These are phyloP conservation scores for Fusarium tanahbumbuense DNA, from an alignment of 2,329 filamentous ascomycete species.

Conservation along the genomic window DNA sequence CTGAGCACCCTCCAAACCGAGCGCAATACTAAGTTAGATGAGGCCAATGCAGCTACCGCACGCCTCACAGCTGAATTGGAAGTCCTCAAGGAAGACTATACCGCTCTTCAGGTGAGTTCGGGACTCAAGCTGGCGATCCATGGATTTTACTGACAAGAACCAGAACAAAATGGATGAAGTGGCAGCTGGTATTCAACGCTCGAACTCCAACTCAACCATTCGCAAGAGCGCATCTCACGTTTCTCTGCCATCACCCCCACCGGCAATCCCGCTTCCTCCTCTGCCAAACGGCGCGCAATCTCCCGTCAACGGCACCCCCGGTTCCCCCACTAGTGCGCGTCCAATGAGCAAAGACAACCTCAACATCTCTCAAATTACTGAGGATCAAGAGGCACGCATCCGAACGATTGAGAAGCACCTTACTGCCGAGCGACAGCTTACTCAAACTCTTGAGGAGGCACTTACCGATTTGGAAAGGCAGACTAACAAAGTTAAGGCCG, in stretches of 20 bases:
- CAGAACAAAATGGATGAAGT: conserved; percentile 72
- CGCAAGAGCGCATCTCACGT: conserved; percentile 86
- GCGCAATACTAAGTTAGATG: conserved; percentile 79
- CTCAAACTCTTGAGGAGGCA: conserved; percentile 93
- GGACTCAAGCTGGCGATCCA: not conserved
- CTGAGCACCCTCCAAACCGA: conserved; percentile 84
- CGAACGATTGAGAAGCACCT: conserved; percentile 97
- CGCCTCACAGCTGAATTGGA: conserved; percentile 77
- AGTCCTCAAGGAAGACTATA: conserved; percentile 74
- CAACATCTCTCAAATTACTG: conserved; percentile 80
- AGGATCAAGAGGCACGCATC: conserved; percentile 95
- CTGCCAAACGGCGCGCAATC: conserved; percentile 72
- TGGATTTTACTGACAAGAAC: conserved; percentile 43
- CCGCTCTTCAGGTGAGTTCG: conserved; percentile 77
- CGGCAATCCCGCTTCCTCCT: conserved; percentile 94
- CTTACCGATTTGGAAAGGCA: conserved; percentile 93
- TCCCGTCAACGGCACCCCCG: conserved; percentile 57
- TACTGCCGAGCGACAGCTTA: conserved; percentile 95
- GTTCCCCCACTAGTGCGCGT: conserved; percentile 69
- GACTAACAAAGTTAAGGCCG: conserved; percentile 89
- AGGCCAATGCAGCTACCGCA: conserved; percentile 74
- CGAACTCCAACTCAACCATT: conserved; percentile 75
- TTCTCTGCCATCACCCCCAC: conserved; percentile 91
- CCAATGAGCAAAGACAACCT: conserved; percentile 82
- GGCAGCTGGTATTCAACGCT: conserved; percentile 62